Evolutionary conservation across 75 land plant genomes (phyloP), one percentile per base, ranked within the genome.

Genomic region (Pinus albicaulis): DNA sequence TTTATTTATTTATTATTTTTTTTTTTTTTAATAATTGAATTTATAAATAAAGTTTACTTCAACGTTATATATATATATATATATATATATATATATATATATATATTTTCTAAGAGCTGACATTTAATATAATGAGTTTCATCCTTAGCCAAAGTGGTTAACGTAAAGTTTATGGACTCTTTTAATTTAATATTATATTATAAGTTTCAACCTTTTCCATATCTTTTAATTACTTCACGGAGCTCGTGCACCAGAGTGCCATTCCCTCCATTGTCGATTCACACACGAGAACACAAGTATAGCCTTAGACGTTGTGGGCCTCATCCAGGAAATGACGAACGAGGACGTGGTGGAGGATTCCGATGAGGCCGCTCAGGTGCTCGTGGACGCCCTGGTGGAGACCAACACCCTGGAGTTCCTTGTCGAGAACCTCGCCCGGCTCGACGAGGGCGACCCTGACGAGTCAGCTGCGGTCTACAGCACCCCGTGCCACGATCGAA

Each of bases 371-470:
- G 95, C 94, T 20, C 11, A 57, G 28, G 85, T 83, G 2, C 76
- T 98, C 15, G 99, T 95, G 14, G 95, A 98, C 13, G 86, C 91
- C 5, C 81, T 98, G 22, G 74, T 98, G 1, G 93, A 94, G 82
- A 98, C 89, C 77, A 98, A 95, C 72, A 98, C 92, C 41, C 78
- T 95, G 20, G 99, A 98, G 80, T 77, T 89, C 15, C 83, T 95
- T 23, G 95, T 95, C 2, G 95, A 95, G 86, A 95, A 92, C 76
- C 77, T 98, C 7, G 80, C 79, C 1, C 78, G 96, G 52, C 80
- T 95, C 69, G 92, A 94, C 7, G 99, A 98, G 80, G 26, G 86
- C 53, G 99, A 98, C 44, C 90, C 91, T 0, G 99, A 98, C 70
- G 98, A 98, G 78, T 70, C 83, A 13, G 72, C 89, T 3, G 95